Percentiles rank a stretch among this genome's conserved stretches.
Conservation (phyloP, 495 filamentous ascomycete species). For the Durotheca rogersii region DNA sequence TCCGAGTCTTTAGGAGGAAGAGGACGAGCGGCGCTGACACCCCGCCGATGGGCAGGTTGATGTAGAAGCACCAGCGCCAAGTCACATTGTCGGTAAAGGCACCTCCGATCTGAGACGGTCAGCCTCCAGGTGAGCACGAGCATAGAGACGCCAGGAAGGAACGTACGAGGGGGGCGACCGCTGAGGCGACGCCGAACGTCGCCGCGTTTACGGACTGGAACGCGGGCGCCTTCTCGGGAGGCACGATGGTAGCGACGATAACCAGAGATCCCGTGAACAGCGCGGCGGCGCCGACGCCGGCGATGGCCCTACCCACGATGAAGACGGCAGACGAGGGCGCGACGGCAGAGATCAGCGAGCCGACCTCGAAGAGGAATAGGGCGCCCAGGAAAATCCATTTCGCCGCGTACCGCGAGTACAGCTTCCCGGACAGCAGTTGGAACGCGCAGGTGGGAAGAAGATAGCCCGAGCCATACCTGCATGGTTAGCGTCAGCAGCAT, state of each 20-base stretch:
- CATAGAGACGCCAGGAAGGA: too few relatives aligned
- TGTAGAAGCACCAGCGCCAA: conserved; percentile 56
- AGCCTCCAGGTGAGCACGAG: too few relatives aligned
- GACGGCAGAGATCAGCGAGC: conserved; percentile 54
- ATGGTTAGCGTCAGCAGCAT: too few relatives aligned
- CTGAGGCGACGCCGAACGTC: conserved; percentile 46
- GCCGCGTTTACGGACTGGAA: conserved; percentile 49
- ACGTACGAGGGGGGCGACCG: conserved; percentile 38
- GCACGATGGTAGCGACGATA: conserved; percentile 45
- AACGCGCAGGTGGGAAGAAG: too few relatives aligned
- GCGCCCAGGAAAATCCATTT: conserved; percentile 40
- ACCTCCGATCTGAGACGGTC: too few relatives aligned
- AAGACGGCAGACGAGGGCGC: conserved; percentile 54
- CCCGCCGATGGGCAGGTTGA: conserved; percentile 49
- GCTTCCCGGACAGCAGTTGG: conserved; percentile 46
- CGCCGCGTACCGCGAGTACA: conserved; percentile 45
- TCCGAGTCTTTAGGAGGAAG: too few relatives aligned
- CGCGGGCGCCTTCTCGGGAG: conserved; percentile 48
- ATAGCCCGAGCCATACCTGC: too few relatives aligned
- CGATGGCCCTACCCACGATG: conserved; percentile 57
- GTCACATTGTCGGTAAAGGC: conserved; percentile 51
- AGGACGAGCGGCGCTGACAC: conserved; percentile 47
- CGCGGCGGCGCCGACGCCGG: conserved; percentile 50
- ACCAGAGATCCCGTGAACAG: conserved; percentile 41
- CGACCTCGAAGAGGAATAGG: conserved; percentile 39